These are phyloP conservation scores for Linum usitatissimum DNA, from an alignment of 345 rosid genomes.

Conservation along the genomic window DNA sequence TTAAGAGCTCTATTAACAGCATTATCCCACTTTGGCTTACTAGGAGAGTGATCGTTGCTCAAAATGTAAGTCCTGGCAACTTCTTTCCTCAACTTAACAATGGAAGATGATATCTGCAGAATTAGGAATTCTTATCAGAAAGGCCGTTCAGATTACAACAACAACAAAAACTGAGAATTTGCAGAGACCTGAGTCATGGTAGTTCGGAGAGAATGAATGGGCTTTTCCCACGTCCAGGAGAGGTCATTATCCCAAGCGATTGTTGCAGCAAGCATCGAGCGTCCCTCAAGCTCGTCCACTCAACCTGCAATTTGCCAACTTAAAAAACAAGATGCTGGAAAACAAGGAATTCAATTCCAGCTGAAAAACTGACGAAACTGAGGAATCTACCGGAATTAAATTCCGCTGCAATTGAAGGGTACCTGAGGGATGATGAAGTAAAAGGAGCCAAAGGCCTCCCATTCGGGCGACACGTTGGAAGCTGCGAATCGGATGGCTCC, in stretches of 20 bases:
- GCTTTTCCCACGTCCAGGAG: slow-evolving; percentile 49
- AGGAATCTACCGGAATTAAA: slow-evolving; percentile 20
- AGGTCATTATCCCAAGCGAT: slow-evolving; percentile 68
- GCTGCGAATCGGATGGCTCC: slow-evolving; percentile 73
- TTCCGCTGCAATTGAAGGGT: slow-evolving; percentile 2
- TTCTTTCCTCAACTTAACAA: slow-evolving; percentile 33
- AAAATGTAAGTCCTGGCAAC: slow-evolving; percentile 38
- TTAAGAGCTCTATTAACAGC: slow-evolving; percentile 56
- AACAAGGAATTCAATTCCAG: too few species aligned
- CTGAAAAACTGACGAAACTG: too few species aligned
- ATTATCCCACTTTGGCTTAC: slow-evolving; percentile 43
- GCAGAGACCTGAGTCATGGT: slow-evolving; percentile 41
- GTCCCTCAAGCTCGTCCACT: slow-evolving; percentile 65
- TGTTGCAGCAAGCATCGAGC: slow-evolving; percentile 65
- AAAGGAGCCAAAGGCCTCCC: slow-evolving; percentile 78
- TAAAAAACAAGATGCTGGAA: too few species aligned
- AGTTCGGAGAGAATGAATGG: slow-evolving; percentile 35
- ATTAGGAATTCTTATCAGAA: not conserved
- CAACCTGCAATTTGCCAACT: slow-evolving; percentile 49
- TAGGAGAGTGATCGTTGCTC: slow-evolving; percentile 52
- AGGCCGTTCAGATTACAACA: not conserved
- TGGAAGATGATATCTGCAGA: slow-evolving; percentile 44
- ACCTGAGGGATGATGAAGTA: slow-evolving; percentile 84
- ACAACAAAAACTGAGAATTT: not conserved
- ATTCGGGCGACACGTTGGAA: slow-evolving; percentile 45